Base-by-base conservation (phyloP, 176 grass and related monocot species). In the Avena insularis region DNA sequence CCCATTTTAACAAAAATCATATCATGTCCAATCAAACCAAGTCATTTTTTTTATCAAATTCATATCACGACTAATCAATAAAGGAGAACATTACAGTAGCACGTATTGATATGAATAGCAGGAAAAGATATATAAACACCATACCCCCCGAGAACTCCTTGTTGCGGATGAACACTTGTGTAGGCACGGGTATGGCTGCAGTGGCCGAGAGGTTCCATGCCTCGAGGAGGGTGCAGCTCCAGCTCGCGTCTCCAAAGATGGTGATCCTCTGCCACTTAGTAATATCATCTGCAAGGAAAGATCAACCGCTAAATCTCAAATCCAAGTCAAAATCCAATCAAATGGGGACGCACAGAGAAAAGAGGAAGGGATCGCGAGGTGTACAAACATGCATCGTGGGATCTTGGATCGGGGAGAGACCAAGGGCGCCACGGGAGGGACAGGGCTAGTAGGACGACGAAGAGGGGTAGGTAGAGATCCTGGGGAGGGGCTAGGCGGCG, bases 211-310 rank as follows among this genome's bases (percentile, higher is more conserved):
- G 92, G 86, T 86, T 92, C 79, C 91, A 94, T 7, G 91, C 86
- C 14, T 75, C 80, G 8, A 98, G 12, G 33, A 85, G 78, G 14
- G 90, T 88, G 92, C 96, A 98, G 19, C 77, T 71, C 14, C 96
- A 98, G 19, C 77, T 71, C 14, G 88, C 88, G 82, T 92, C 95
- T 36, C 88, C 96, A 2, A 14, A 85, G 71, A 92, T 94, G 35
- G 96, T 95, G 77, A 95, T 95, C 93, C 95, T 98, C 92, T 98
- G 90, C 96, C 96, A 98, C 77, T 95, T 95, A 33, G 93, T 90
- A 50, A 93, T 89, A 81, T 95, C 93, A 73, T 91, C 96, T 98
- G 85, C 79, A 27, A 53, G 83, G 19, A 69, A 47, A 10, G 47
- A 75, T 27, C 19, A 82, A 71, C 16, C 57, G 77, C 7, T 35